Evolutionary conservation across 2,329 filamentous ascomycete species (phyloP).

Genomic region (Knoxdaviesia capensis): DNA sequence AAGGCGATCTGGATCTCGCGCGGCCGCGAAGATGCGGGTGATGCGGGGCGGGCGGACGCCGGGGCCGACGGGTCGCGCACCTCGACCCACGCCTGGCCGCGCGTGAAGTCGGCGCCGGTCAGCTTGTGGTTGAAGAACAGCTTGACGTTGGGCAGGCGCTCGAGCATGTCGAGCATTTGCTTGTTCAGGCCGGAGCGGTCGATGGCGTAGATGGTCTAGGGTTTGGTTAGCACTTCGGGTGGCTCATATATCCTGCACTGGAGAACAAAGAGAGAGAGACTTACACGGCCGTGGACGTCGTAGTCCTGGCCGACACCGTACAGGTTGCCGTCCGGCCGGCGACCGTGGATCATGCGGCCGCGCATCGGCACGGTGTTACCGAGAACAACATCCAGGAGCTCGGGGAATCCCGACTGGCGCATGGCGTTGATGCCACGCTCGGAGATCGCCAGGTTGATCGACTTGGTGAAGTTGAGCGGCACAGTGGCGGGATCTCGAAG

Average conservation of each 20-base stretch:
- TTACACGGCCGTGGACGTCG: constrained; percentile 68
- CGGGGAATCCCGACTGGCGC: constrained; percentile 42
- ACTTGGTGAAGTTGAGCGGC: constrained; percentile 88
- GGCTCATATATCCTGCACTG: neutral
- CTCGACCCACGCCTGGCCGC: constrained; percentile 77
- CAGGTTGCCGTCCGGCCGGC: constrained; percentile 39
- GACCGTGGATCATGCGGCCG: constrained; percentile 88
- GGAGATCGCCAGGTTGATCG: constrained; percentile 92
- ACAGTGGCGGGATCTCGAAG: constrained; percentile 64
- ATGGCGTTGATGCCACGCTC: constrained; percentile 87
- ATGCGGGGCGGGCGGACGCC: constrained; percentile 2
- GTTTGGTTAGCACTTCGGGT: constrained; percentile 22
- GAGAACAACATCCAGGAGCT: constrained; percentile 55
- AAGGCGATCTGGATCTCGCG: constrained; percentile 69
- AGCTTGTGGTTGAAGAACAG: constrained; percentile 89
- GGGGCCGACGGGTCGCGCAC: constrained; percentile 8
- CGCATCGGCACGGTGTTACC: constrained; percentile 74
- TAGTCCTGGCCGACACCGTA: constrained; percentile 74
- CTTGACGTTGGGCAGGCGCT: constrained; percentile 70
- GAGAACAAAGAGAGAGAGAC: constrained; percentile 8
- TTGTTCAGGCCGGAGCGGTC: constrained; percentile 74
- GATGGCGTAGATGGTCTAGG: constrained; percentile 62
- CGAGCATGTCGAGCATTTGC: constrained; percentile 63
- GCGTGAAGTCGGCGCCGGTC: constrained; percentile 67
- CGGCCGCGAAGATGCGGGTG: constrained; percentile 15